Base-by-base conservation (phyloP, 257 asterid species). In the Nicotiana obtusifolia region DNA sequence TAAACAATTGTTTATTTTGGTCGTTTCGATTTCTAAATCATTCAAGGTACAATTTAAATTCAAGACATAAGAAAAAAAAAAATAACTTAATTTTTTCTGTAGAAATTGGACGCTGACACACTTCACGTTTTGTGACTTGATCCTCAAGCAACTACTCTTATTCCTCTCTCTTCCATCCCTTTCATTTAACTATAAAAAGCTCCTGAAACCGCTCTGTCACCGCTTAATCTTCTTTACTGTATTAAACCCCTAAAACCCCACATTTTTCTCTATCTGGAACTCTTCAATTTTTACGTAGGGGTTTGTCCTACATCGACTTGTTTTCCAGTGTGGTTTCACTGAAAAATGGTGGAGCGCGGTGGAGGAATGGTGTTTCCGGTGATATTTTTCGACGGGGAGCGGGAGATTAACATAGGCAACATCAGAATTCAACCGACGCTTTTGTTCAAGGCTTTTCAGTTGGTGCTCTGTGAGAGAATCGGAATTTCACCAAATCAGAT, bases 401-500 rank as follows among this genome's bases (percentile, higher is more conserved):
- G 89, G 47, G 98, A 95, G 87, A 87, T 86, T 86, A 84, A 86
- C 81, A 86, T 95, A 64, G 98, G 97, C 3, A 88, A 83, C 19
- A 87, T 94, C 13, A 85, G 59, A 35, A 84, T 94, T 78, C 81
- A 88, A 24, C 92, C 97, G 10, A 77, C 86, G 65, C 85, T 93
- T 47, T 90, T 86, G 84, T 95, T 89, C 91, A 95, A 95, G 88
- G 88, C 92, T n/a, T 93, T 95, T 73, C 97, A 95, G 82, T 84
- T 77, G 77, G 90, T 92, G 91, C 65, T 95, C 16, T 90, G 95
- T 88, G 90, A 90, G 86, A 92, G 82, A 84, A 93, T 95, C 78
- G 99, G 99, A 67, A 89, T 95, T 28, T 93, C 97, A 3, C 97
- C 97, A n/a, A 95, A 93, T 62, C 95, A 92, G 82, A 91, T 95